Conservation (phyloP, 345 rosid species). For the Firmiana major region DNA sequence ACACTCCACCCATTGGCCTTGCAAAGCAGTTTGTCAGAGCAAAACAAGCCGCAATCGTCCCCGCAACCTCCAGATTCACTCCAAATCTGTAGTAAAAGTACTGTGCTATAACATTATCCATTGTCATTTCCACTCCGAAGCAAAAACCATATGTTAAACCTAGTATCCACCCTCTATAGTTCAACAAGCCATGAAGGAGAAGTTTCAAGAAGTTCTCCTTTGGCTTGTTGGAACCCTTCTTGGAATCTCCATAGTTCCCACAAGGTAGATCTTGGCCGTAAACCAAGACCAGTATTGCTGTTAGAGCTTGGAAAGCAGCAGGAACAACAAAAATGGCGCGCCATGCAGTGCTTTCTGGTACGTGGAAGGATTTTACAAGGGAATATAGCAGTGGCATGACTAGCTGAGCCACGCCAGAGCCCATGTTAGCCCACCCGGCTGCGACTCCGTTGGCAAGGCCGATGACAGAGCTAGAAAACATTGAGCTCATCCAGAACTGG, state of each 20-base stretch:
- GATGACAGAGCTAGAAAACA: slow-evolving; percentile 66
- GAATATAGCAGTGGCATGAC: slow-evolving; percentile 62
- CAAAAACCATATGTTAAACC: slow-evolving; percentile 54
- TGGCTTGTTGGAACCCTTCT: background rate
- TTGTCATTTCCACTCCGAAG: slow-evolving; percentile 76
- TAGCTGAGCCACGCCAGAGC: slow-evolving; percentile 63
- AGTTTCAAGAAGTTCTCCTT: slow-evolving; percentile 25
- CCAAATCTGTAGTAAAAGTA: slow-evolving; percentile 76
- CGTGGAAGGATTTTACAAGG: slow-evolving; percentile 16
- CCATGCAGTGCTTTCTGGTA: slow-evolving; percentile 47
- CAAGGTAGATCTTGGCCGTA: slow-evolving; percentile 34
- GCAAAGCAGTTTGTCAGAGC: slow-evolving; percentile 58
- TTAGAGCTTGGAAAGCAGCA: slow-evolving; percentile 42
- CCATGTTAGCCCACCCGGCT: slow-evolving; percentile 80
- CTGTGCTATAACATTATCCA: slow-evolving; percentile 64
- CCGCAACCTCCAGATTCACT: slow-evolving; percentile 56
- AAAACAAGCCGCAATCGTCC: slow-evolving; percentile 64
- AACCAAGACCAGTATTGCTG: slow-evolving; percentile 7
- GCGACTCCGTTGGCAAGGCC: slow-evolving; percentile 77
- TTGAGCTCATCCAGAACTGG: slow-evolving; percentile 90
- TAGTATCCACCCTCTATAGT: slow-evolving; percentile 81
- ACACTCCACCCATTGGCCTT: slow-evolving; percentile 69
- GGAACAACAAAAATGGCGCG: slow-evolving; percentile 60
- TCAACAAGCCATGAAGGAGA: slow-evolving; percentile 46
- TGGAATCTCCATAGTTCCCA: slow-evolving; percentile 24